Evolutionary conservation across 805 yeast genomes (phyloP), one percentile per base, ranked within the genome.

Genomic region (Kodamaea sagamina): DNA sequence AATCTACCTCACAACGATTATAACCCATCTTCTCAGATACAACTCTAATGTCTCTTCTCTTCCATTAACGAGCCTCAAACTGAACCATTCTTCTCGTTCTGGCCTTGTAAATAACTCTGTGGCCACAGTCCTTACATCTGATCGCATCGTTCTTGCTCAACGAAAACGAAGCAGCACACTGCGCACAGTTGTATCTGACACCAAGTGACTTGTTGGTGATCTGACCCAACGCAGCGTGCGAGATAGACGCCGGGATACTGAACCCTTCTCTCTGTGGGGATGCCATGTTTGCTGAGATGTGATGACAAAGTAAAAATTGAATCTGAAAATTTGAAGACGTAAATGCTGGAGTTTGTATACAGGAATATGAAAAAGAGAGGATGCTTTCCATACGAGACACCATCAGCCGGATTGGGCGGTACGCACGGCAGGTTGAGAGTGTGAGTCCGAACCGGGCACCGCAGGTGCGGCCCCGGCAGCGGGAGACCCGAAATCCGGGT

Each of bases 111-210:
- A 93, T 74, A 47, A 93, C 97, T 72, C 99, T 85, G 72, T 93
- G 98, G 50, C 99, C 99, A 70, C 99, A 93, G 55, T 90, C 96
- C 70, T 89, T 90, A 72, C 99, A 93, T 73, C 98, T 86, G 51
- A 93, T 96, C 22, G 98, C 96, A 65, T 93, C 99, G 54, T 86
- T 88, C 70, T 92, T 89, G 42, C 89, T 83, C 53, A 93, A 78
- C 2, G 95, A 81, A 55, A 90, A 85, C 42, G 84, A 82, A 43
- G 90, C 80, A 6, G 97, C 96, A 70, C 99, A 93, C 72, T 89
- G 93, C 34, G 98, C 96, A 68, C 99, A 92, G 62, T 89, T 83
- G 70, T 92, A 92, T 59, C 86, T 87, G 55, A 89, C 93, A 44
- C 97, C 96, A 58, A 83, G 84, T 46, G 83, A 81, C 53, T 71